Evolutionary conservation across 257 asterid species (phyloP), one percentile per base, ranked within the genome.

Genomic region (Marsdenia floribunda): DNA sequence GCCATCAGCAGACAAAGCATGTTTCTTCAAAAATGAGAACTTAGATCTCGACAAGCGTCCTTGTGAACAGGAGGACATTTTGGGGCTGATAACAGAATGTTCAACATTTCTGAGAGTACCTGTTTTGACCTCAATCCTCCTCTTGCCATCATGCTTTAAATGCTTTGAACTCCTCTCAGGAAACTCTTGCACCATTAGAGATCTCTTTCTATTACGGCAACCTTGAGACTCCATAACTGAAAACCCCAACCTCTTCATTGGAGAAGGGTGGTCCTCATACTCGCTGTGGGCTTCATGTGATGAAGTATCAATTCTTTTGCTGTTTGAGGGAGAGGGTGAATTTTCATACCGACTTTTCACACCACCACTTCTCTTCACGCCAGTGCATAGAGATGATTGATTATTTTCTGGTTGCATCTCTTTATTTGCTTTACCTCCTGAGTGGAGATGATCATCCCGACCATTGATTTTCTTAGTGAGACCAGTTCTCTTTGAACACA

Each of bases 401-500:
- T 77, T 63, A 68, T 54, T 60, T 66, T 75, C 77, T 78, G 35
- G 76, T n/a, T 35, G 75, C 72, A 75, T 24, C 53, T 80, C 85
- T 82, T 78, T 76, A 33, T 65, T 53, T 55, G 3, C 54, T 59
- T 35, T 69, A 82, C 65, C 80, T 63, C 77, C 77, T 14, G 80
- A 76, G 61, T 6, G 86, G 78, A 70, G 86, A 76, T 73, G 83
- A 80, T 81, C 86, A 68, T 40, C 82, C 71, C 75, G 83, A 64
- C 33, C 85, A 71, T 72, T 85, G 71, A 54, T 78, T 82, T 82
- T 89, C 85, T 83, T 90, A 55, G 77, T 83, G 15, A 82, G 83
- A 68, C 87, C 87, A 71, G 89, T 87, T 75, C 92, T 78, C 79
- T 91, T 91, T 55, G 97, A 93, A 79, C 92, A 86, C 13, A 80